Evolutionary conservation across 805 yeast genomes (phyloP).

Genomic region (Saccharomycopsis javanensis): DNA sequence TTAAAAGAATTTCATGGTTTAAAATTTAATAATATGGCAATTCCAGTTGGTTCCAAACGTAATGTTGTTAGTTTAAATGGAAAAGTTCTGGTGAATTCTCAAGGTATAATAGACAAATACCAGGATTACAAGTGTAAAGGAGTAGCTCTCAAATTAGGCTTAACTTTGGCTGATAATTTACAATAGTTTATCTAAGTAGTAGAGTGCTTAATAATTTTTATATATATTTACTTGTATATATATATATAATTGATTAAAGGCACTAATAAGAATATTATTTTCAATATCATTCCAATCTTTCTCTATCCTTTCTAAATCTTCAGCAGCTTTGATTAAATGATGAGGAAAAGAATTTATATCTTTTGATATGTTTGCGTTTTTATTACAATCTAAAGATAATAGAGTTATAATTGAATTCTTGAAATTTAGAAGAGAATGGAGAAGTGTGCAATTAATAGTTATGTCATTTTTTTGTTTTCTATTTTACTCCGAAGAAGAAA

Average conservation of each 20-base stretch:
- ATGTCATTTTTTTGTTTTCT: not conserved
- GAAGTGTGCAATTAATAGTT: too few relatives aligned
- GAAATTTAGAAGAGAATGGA: too few relatives aligned
- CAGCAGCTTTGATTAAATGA: too few relatives aligned
- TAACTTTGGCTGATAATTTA: not conserved
- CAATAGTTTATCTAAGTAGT: not conserved
- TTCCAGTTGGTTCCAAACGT: conserved; percentile 12
- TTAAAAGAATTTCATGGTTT: not conserved
- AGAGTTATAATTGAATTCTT: too few relatives aligned
- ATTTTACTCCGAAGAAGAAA: not conserved
- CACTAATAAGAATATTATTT: too few relatives aligned
- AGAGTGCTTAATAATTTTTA: not conserved
- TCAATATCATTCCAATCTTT: too few relatives aligned
- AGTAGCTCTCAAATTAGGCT: not conserved
- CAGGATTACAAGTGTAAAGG: conserved; percentile 12
- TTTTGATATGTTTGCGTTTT: too few relatives aligned
- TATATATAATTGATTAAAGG: not conserved
- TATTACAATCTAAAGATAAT: too few relatives aligned
- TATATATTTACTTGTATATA: not conserved
- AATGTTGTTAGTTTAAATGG: conserved; percentile 8
- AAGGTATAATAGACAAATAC: not conserved
- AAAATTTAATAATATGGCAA: conserved; percentile 14
- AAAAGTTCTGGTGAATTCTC: conserved; percentile 7
- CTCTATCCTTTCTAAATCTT: too few relatives aligned
- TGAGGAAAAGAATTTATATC: too few relatives aligned